Evolutionary conservation across 495 filamentous ascomycete genomes (phyloP).

Genomic region (Astrocystis sublimbata): DNA sequence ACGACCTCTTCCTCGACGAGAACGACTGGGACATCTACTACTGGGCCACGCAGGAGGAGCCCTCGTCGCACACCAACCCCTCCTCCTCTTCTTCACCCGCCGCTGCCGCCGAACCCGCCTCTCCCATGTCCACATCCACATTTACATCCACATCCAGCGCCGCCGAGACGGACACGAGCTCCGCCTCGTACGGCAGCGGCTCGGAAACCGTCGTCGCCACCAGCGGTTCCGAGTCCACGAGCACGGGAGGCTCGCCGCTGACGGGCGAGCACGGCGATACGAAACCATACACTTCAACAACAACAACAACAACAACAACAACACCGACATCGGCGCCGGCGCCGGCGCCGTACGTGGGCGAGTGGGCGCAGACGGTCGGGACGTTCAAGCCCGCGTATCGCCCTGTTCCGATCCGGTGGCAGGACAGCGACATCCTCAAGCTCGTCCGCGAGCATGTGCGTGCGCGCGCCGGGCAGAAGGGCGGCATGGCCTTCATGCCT

Average conservation of each 20-base stretch:
- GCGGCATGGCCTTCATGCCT: constrained; percentile 55
- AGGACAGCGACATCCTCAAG: constrained; percentile 71
- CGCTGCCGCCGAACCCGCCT: not conserved
- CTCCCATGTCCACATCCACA: too few relatives aligned
- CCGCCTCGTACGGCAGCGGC: constrained; percentile 37
- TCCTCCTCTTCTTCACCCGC: constrained; percentile 18
- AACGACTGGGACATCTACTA: constrained; percentile 99
- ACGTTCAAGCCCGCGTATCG: constrained; percentile 92
- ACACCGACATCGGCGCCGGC: constrained; percentile 15
- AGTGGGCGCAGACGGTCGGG: constrained; percentile 96
- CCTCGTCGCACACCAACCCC: constrained; percentile 43
- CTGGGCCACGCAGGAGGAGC: constrained; percentile 93
- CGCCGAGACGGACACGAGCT: constrained; percentile 44
- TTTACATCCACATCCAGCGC: too few relatives aligned
- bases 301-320: not conserved
- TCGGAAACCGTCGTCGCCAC: constrained; percentile 35
- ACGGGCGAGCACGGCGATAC: constrained; percentile 29
- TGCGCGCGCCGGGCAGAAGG: constrained; percentile 26
- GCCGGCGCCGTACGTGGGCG: constrained; percentile 51
- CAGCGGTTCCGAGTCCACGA: constrained; percentile 9
- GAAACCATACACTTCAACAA: constrained; percentile 16
- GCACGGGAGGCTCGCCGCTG: constrained; percentile 23
- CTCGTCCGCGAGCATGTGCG: constrained; percentile 79
- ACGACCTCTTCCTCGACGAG: constrained; percentile 94
- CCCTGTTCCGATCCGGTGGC: constrained; percentile 84